Evolutionary conservation across 495 filamentous ascomycete genomes (phyloP).

Genomic region (Neurospora tetraspora): DNA sequence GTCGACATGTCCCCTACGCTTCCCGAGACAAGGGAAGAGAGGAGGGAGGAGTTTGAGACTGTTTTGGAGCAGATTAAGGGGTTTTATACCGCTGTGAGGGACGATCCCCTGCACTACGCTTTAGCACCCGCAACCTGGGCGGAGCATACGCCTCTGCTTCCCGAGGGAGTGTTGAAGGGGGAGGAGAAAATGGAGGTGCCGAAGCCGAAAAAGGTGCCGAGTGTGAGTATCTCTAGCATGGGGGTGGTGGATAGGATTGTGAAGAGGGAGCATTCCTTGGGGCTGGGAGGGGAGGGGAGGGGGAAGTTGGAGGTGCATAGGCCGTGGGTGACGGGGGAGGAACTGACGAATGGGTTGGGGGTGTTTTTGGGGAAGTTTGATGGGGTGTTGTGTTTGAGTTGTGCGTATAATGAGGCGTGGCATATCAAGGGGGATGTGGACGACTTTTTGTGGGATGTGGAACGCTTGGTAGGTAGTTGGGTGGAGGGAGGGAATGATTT

Average conservation of each 20-base stretch:
- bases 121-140: constrained; percentile 15
- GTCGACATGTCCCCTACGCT: constrained; percentile 5
- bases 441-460: constrained; percentile 10
- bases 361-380: constrained; percentile 30
- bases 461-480: background rate
- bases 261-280: background rate
- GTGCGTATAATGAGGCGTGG: constrained; percentile 33
- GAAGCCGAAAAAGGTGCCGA: constrained; percentile 17
- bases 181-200: constrained; percentile 18
- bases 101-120: constrained; percentile 4
- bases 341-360: constrained; percentile 28
- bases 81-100: background rate
- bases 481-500: background rate
- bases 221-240: constrained; percentile 32
- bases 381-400: constrained; percentile 23
- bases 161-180: background rate
- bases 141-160: constrained; percentile 9
- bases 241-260: constrained; percentile 24
- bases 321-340: constrained; percentile 35
- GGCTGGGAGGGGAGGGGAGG: background rate
- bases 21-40: background rate
- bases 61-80: background rate
- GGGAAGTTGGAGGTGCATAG: constrained; percentile 19
- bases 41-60: constrained; percentile 1
- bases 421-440: constrained; percentile 19